These are phyloP conservation scores for Plasmodium gonderi DNA, from an alignment of 169 alveolate species.

Conservation along the genomic window DNA sequence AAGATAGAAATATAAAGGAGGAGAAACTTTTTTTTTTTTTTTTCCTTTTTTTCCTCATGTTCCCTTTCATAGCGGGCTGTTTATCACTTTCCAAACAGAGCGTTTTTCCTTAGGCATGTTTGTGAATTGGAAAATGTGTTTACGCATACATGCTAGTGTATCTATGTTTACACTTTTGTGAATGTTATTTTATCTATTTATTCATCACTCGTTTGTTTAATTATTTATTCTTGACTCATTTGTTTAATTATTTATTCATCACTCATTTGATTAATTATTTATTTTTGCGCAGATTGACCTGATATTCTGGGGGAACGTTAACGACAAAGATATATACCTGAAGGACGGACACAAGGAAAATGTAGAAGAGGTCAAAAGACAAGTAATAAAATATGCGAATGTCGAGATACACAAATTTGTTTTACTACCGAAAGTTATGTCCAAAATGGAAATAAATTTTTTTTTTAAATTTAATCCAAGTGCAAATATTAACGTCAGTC, in stretches of 20 bases:
- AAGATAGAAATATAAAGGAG: not conserved
- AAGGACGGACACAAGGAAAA: not conserved
- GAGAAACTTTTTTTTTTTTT: not conserved
- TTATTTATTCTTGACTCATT: not conserved
- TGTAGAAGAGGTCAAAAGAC: not conserved
- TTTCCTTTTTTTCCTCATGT: not conserved
- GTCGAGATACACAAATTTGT: constrained; percentile 24
- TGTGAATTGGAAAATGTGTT: too few species aligned
- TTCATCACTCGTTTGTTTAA: too few species aligned
- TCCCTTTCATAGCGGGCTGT: too few species aligned
- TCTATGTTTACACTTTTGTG: too few species aligned
- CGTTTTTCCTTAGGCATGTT: too few species aligned
- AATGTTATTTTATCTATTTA: too few species aligned
- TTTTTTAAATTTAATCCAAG: not conserved
- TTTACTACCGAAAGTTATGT: constrained; percentile 37
- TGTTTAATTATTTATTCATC: not conserved
- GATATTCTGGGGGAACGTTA: constrained; percentile 22
- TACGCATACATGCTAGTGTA: too few species aligned
- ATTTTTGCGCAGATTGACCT: constrained; percentile 10
- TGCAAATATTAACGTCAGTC: constrained; percentile 12
- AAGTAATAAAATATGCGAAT: constrained; percentile 5
- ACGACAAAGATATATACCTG: not conserved
- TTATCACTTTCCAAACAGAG: too few species aligned
- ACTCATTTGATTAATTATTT: not conserved
- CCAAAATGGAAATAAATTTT: not conserved